These are phyloP conservation scores for Picochlorum sp. DNA, from an alignment of 139 green algal species.

Conservation along the genomic window DNA sequence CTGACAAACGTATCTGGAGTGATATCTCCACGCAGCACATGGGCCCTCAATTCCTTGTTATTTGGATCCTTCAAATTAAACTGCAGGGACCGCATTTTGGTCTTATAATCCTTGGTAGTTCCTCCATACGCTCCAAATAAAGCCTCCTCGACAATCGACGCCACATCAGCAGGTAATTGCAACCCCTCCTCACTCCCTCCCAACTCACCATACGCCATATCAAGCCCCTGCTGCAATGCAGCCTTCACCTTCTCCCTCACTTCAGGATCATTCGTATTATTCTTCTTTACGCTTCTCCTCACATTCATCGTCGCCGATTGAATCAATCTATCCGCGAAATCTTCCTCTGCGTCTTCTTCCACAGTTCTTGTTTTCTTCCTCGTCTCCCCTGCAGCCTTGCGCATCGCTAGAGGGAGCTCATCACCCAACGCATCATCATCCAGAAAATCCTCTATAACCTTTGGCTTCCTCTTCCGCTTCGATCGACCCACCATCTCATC, in stretches of 20 bases:
- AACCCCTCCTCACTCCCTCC: not conserved
- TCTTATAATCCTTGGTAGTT: slow-evolving; percentile 55
- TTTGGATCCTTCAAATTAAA: slow-evolving; percentile 68
- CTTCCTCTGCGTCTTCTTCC: not conserved
- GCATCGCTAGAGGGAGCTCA: not conserved
- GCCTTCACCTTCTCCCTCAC: slow-evolving; percentile 5
- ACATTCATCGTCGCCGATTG: not conserved
- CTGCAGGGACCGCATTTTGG: slow-evolving; percentile 50
- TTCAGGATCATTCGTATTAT: not conserved
- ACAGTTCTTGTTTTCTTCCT: not conserved
- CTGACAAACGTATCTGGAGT: slow-evolving; percentile 26
- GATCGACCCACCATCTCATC: not conserved
- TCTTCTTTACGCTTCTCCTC: not conserved
- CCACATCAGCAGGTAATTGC: not conserved
- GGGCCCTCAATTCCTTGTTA: slow-evolving; percentile 33
- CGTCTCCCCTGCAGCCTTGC: not conserved
- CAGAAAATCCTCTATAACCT: not conserved
- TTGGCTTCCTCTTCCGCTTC: not conserved
- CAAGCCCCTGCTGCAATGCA: not conserved
- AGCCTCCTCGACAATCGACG: slow-evolving; percentile 1
- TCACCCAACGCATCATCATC: not conserved
- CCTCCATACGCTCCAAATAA: slow-evolving; percentile 10
- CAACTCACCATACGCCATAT: not conserved
- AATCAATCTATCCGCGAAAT: not conserved
- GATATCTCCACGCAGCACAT: slow-evolving; percentile 31